These are phyloP conservation scores for Solanum chmielewskii DNA, from an alignment of 257 asterid genomes.

Conservation along the genomic window DNA sequence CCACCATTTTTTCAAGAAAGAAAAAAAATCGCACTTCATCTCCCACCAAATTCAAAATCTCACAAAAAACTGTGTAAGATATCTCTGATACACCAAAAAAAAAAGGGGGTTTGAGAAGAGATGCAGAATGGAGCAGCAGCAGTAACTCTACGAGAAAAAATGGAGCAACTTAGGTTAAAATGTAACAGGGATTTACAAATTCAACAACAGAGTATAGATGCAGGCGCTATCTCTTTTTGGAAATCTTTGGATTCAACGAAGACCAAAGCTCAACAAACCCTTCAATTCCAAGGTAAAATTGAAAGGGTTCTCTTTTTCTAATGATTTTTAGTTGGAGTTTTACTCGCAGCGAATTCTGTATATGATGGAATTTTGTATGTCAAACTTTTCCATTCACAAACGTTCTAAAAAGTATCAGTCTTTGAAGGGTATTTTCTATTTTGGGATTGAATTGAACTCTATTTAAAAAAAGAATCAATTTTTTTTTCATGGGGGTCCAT, in stretches of 20 bases:
- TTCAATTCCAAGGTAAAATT: constrained; percentile 11
- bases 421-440: not conserved
- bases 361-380: not conserved
- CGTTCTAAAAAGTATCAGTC: not conserved
- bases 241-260: constrained; percentile 26
- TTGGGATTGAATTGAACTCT: not conserved
- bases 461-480: not conserved
- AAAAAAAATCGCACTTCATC: not conserved
- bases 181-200: constrained; percentile 56
- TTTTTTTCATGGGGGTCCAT: not conserved
- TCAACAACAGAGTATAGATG: constrained; percentile 48
- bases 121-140: constrained; percentile 38
- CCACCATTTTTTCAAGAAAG: not conserved
- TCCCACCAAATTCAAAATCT: not conserved
- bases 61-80: not conserved
- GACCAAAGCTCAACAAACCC: constrained; percentile 33
- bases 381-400: not conserved
- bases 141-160: constrained; percentile 17
- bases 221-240: constrained; percentile 6
- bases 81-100: not conserved
- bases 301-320: not conserved
- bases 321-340: not conserved
- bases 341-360: not conserved
- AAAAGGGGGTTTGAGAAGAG: not conserved
- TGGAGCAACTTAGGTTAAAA: constrained; percentile 47